Evolutionary conservation across 495 filamentous ascomycete genomes (phyloP), one percentile per base, ranked within the genome.

Genomic region (Neurospora cerealis): DNA sequence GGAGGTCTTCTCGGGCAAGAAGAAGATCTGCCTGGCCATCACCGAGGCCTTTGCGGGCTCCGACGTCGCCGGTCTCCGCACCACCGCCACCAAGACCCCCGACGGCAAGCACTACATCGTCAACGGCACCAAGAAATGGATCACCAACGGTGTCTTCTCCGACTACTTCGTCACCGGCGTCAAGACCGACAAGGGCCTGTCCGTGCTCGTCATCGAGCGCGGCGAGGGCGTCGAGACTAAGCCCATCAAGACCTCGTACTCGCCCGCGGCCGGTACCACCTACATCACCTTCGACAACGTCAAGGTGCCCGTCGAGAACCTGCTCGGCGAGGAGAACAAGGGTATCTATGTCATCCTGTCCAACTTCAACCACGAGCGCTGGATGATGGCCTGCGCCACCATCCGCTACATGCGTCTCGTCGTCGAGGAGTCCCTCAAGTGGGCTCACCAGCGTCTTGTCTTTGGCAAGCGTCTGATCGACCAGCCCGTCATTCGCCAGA

Each of bases 51-150:
- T 97, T 81, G 93, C 93, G 36, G 93, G 93, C 6, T 93, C 90
- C 72, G 93, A 97, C 83, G 93, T 97, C 11, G 93, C 93, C 9
- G 91, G 93, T 21, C 86, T 97, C 17, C 87, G 92, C 72, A 95
- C 93, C 4, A 95, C 93, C 1, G 93, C 93, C 11, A 87, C 85
- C 74, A 93, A 94, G 86, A 95, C 92, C 17, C 84, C 91, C 11
- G 93, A 95, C 81, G 93, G 93, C 70, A 93, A 92, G 79, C 87
- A 93, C 82, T 96, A 94, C 80, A 91, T 95, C 74, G 88, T 96
- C 75, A 94, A 93, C 81, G 93, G 93, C 74, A 95, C 92, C 76
- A 96, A 95, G 87, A 95, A 95, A 83, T 96, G 93, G 93, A 95
- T 95, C 83, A 97, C 93, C 46, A 97, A 97, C 85, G 93, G 93